phyloP scores from a whole-genome alignment of 1,139 yeast species.

The Diutina pseudorugosa region DNA sequence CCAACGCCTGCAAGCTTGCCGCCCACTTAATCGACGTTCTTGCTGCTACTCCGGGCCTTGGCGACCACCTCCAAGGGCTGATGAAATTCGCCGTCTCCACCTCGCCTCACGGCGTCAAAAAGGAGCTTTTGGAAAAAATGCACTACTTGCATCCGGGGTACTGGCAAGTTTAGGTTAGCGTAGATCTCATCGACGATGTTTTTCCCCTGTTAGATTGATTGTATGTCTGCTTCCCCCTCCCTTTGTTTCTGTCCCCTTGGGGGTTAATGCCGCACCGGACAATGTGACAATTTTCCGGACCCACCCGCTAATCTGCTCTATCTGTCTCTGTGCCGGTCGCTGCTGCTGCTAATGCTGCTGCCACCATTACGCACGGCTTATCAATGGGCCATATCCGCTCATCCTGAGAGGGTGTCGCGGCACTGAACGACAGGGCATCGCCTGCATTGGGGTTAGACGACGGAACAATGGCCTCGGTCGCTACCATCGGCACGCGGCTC shows the following conservation, averaged over 20 bases:
- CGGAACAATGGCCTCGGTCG: not conserved
- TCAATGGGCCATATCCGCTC: too few species aligned
- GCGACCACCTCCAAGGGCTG: slow-evolving; percentile 58
- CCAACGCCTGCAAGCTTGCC: slow-evolving; percentile 74
- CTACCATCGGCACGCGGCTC: not conserved
- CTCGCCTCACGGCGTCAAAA: slow-evolving; percentile 60
- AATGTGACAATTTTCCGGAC: too few species aligned
- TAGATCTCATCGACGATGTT: not conserved
- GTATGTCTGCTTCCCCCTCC: too few species aligned
- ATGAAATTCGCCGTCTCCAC: slow-evolving; percentile 81
- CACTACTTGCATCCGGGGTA: slow-evolving; percentile 88
- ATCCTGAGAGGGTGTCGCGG: too few species aligned
- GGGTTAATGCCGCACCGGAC: too few species aligned
- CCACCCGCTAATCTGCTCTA: too few species aligned
- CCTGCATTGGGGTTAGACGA: too few species aligned
- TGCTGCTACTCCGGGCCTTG: slow-evolving; percentile 42
- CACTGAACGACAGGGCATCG: too few species aligned
- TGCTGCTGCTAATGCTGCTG: too few species aligned
- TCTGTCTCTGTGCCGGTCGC: too few species aligned
- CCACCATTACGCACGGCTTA: not conserved
- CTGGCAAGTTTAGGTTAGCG: slow-evolving; percentile 36
- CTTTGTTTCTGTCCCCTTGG: too few species aligned
- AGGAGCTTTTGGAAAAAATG: slow-evolving; percentile 65
- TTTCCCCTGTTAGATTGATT: too few species aligned
- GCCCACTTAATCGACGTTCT: slow-evolving; percentile 54